These are phyloP conservation scores for Fusarium secorum DNA, from an alignment of 2,329 filamentous ascomycete species.

Conservation along the genomic window DNA sequence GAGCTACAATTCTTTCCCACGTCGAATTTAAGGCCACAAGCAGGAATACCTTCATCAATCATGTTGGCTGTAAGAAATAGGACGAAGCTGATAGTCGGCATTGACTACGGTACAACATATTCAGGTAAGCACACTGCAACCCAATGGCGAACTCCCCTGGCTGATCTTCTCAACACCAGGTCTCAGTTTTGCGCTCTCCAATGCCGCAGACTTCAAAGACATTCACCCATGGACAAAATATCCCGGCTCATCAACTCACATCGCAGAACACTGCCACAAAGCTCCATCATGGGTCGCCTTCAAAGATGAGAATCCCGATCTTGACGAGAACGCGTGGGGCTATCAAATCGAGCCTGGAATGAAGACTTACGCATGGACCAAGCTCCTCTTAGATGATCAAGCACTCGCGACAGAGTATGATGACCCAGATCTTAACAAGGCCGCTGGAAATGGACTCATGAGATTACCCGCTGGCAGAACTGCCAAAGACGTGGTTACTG, in stretches of 20 bases:
- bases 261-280: neutral
- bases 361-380: neutral
- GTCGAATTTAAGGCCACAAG: rapidly evolving
- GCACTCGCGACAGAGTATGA: neutral
- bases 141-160: rapidly evolving
- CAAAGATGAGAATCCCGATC: neutral
- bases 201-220: neutral
- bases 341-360: neutral
- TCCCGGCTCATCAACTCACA: neutral
- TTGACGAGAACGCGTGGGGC: neutral
- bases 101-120: neutral
- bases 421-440: neutral
- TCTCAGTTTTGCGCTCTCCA: neutral
- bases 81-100: neutral
- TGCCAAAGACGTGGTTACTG: neutral
- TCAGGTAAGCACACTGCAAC: neutral
- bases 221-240: neutral
- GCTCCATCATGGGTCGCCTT: neutral
- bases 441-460: neutral
- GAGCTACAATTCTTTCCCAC: neutral
- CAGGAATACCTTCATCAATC: rapidly evolving
- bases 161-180: neutral
- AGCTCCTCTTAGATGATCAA: neutral
- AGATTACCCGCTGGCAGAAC: neutral
- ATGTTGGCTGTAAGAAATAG: neutral